Percentiles rank a stretch among this genome's conserved stretches.
phyloP scores from a whole-genome alignment of 2,329 filamentous ascomycete genomes.

The Didymella pomorum region DNA sequence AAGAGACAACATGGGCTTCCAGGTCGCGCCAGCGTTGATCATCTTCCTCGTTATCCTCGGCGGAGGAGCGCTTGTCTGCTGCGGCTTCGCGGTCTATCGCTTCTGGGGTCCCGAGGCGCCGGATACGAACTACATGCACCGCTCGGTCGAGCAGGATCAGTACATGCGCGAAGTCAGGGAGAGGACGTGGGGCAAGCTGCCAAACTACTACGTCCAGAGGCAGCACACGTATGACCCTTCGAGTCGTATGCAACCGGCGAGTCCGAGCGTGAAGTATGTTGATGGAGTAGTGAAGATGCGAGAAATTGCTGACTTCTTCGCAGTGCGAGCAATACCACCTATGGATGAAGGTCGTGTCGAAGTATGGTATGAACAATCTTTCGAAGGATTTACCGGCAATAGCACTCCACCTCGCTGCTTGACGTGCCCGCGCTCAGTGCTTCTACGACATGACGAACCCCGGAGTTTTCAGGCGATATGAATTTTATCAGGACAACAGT shows the following conservation, averaged over 20 bases:
- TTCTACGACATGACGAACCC: background rate
- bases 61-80: conserved; percentile 30
- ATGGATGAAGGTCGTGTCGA: conserved; percentile 1
- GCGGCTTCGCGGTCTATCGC: conserved; percentile 34
- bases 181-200: conserved; percentile 32
- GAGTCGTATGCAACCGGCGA: conserved; percentile 22
- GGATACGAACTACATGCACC: conserved; percentile 7
- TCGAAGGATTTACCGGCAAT: background rate
- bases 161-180: conserved; percentile 47
- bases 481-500: background rate
- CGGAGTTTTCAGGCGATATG: background rate
- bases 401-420: background rate
- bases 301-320: background rate
- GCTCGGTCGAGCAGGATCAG: conserved; percentile 39
- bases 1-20: conserved; percentile 40
- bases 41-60: conserved; percentile 44
- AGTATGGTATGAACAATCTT: background rate
- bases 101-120: conserved; percentile 27
- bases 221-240: conserved; percentile 5
- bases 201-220: conserved; percentile 6
- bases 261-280: conserved; percentile 20
- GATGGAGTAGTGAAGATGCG: background rate
- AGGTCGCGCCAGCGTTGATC: conserved; percentile 36
- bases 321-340: conserved; percentile 19
- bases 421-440: background rate